Evolutionary conservation across 257 asterid species (phyloP), one percentile per base, ranked within the genome.

Genomic region (Solanum peruvianum): DNA sequence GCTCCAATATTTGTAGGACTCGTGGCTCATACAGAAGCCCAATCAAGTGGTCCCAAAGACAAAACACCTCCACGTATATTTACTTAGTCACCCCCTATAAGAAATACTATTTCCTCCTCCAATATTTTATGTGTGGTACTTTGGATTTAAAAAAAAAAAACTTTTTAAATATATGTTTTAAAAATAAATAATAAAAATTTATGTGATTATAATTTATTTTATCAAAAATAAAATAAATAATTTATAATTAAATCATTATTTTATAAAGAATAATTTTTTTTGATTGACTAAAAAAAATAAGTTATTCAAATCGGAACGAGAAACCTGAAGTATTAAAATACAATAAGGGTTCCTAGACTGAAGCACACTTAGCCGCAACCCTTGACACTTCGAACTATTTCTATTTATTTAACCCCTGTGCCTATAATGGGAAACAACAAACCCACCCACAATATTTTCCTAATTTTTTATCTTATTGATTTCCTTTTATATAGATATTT

Each of bases 11-110:
- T 88, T 88, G 89, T 73, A 86, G 91, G 90, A 69, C 87, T 91
- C 93, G 92, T 91, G 94, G 86, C 88, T 83, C 86, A 82, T 86
- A 35, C 89, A 85, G 92, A 90, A 91, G 92, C 92, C 93, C 89
- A 89, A 92, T 69, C 25, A 87, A 88, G 90, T 93, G 96, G 98
- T 93, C 95, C 96, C 92, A 47, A 41, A 25, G 6, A 15, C 58
- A 69, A 58, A 73, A 75, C 62, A 44, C 87, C 88, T 85, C 94
- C 97, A 94, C 93, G 94, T 91, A 93, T 89, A 60, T 82, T 71
- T 29, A 64, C 69, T 12, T 37, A 37, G 7, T 6, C 39, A 37
- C 39, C 39, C 39, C 39, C 39, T 6, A 6, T 37, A 37, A 37
- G 6, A 37, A 37, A 37, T 37, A 37, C 7, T 35, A 35, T 6